Percentiles rank a stretch among this genome's conserved stretches.
These are phyloP conservation scores for Xylariales sp. DNA, from an alignment of 2,329 filamentous ascomycete genomes.

Conservation along the genomic window DNA sequence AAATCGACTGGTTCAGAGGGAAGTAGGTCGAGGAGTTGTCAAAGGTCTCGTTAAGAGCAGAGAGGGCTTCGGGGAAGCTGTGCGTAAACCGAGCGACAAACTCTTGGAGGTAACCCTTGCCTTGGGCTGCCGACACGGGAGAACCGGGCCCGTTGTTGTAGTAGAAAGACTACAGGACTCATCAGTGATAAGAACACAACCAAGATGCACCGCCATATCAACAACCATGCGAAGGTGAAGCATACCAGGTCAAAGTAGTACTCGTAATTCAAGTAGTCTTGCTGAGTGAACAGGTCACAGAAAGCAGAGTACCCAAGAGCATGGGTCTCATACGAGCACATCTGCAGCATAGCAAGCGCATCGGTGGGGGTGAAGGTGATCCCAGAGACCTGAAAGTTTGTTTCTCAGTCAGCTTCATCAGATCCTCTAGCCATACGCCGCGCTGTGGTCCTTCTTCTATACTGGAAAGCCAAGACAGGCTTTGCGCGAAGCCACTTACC, in stretches of 20 bases:
- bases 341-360: constrained; percentile 33
- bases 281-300: constrained; percentile 33
- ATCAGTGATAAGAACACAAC: constrained; percentile 4
- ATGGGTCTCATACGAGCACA: constrained; percentile 27
- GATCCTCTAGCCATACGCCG: no score
- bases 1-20: constrained; percentile 37
- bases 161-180: constrained; percentile 19
- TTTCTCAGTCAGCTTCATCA: no score
- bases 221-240: not conserved
- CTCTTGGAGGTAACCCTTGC: constrained; percentile 26
- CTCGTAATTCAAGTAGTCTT: constrained; percentile 38
- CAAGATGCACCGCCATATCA: no score
- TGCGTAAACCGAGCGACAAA: constrained; percentile 25
- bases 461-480: no score
- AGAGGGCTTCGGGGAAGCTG: constrained; percentile 20
- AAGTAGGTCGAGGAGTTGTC: constrained; percentile 36
- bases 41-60: constrained; percentile 26
- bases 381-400: constrained; percentile 19
- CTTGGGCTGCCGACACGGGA: constrained; percentile 26
- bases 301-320: constrained; percentile 38
- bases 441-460: no score
- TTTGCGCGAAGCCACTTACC: no score
- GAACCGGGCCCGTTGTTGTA: constrained; percentile 27
- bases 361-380: constrained; percentile 28
- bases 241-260: constrained; percentile 37